Conservation (phyloP, 768 basidiomycete genomes). For the Chalciporus sphaerocephalus region DNA sequence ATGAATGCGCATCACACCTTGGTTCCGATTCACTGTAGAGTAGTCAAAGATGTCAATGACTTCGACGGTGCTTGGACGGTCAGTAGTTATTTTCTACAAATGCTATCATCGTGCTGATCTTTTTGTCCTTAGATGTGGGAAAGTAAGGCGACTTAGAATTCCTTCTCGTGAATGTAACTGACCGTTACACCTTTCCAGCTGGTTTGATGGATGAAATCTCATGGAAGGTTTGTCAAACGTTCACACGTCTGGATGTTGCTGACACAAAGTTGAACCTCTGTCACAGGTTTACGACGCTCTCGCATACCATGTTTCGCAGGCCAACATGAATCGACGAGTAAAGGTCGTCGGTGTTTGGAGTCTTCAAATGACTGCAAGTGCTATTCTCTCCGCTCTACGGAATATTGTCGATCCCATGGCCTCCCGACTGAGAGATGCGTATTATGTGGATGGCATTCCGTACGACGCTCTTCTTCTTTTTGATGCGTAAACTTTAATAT, state of each 20-base stretch:
- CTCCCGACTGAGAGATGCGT: constrained; percentile 26
- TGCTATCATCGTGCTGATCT: constrained; percentile 3
- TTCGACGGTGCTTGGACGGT: constrained; percentile 98
- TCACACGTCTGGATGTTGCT: not conserved
- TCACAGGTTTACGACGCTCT: constrained; percentile 84
- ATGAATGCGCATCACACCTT: constrained; percentile 95
- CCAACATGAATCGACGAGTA: constrained; percentile 83
- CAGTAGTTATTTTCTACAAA: constrained; percentile 29
- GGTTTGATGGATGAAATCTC: constrained; percentile 91
- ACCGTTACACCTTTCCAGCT: constrained; percentile 44
- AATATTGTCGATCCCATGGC: constrained; percentile 67
- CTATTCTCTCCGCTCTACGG: constrained; percentile 74
- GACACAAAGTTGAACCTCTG: not conserved
- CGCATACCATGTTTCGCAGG: constrained; percentile 90
- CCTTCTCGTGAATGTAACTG: not conserved
- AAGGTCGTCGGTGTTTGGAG: constrained; percentile 93
- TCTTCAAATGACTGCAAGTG: constrained; percentile 86
- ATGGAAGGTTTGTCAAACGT: constrained; percentile 54
- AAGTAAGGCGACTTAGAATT: constrained; percentile 47
- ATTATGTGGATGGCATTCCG: constrained; percentile 31
- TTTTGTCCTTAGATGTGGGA: constrained; percentile 75
- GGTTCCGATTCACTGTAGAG: constrained; percentile 88
- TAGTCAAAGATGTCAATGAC: constrained; percentile 76
- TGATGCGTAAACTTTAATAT: constrained; percentile 20
- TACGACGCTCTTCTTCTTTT: constrained; percentile 27